Evolutionary conservation across 2,329 filamentous ascomycete genomes (phyloP).

Genomic region (Epichloe coenophiala): DNA sequence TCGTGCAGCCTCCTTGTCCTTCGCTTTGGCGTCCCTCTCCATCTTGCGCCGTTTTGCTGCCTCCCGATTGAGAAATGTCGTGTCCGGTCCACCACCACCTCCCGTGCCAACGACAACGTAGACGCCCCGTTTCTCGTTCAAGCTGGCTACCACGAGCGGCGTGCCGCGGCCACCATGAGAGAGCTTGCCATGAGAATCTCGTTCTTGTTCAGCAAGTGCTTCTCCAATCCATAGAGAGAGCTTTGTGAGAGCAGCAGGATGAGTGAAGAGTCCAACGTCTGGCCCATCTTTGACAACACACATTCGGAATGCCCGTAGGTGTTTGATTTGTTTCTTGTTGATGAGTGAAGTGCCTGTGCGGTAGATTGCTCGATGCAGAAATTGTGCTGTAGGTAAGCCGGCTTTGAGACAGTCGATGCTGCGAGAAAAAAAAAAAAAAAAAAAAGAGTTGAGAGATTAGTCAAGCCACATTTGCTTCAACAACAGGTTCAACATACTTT

Average conservation of each 20-base stretch:
- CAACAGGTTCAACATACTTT: slow-evolving; percentile 33
- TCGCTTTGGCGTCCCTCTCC: slow-evolving; percentile 49
- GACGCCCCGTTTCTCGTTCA: slow-evolving; percentile 75
- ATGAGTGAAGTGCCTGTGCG: slow-evolving; percentile 83
- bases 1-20: slow-evolving; percentile 44
- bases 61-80: slow-evolving; percentile 54
- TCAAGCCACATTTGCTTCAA: no score
- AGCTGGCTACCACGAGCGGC: slow-evolving; percentile 77
- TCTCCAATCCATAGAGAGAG: slow-evolving; percentile 90
- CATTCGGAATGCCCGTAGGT: slow-evolving; percentile 85
- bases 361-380: slow-evolving; percentile 83
- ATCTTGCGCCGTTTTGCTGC: slow-evolving; percentile 48
- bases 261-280: slow-evolving; percentile 80
- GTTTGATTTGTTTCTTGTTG: slow-evolving; percentile 86
- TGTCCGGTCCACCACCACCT: slow-evolving; percentile 66
- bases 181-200: slow-evolving; percentile 56
- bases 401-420: slow-evolving; percentile 65
- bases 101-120: slow-evolving; percentile 92
- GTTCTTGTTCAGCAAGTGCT: slow-evolving; percentile 80
- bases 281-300: slow-evolving; percentile 92
- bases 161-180: slow-evolving; percentile 58
- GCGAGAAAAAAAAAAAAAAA: neutral
- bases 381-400: slow-evolving; percentile 71
- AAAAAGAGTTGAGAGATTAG: no score
- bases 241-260: slow-evolving; percentile 86